These are phyloP conservation scores for Colletotrichum orbiculare DNA, from an alignment of 2,329 filamentous ascomycete genomes.

Conservation along the genomic window DNA sequence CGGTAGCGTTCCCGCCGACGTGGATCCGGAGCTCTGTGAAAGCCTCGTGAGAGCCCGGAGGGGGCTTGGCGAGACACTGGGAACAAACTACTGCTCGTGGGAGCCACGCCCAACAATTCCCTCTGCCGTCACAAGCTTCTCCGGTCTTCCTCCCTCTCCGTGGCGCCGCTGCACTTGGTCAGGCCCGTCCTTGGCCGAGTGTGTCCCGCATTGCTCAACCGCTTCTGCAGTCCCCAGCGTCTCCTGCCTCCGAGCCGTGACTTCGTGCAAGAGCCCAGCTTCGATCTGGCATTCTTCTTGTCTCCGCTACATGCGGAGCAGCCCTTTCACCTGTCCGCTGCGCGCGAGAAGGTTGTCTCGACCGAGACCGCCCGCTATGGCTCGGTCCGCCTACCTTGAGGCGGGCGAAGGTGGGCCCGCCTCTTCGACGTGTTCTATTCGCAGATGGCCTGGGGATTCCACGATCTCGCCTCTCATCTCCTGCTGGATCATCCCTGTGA, in stretches of 20 bases:
- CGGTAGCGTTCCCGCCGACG: background rate
- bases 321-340: constrained; percentile 4
- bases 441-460: background rate
- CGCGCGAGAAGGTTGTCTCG: background rate
- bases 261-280: background rate
- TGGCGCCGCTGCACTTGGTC: constrained; percentile 25
- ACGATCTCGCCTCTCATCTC: constrained; percentile 1
- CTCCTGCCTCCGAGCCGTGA: background rate
- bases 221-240: background rate
- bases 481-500: background rate
- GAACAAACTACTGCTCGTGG: background rate
- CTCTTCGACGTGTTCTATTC: constrained; percentile 8
- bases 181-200: constrained; percentile 8
- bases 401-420: constrained; percentile 8
- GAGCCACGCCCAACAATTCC: background rate
- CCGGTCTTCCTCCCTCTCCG: background rate
- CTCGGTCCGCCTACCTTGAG: constrained; percentile 5
- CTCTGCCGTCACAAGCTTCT: background rate
- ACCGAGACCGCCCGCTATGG: constrained; percentile 2
- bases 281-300: constrained; percentile 1
- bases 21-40: background rate
- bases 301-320: constrained; percentile 14
- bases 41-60: background rate
- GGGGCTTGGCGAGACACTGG: background rate
- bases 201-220: constrained; percentile 1